Conservation (phyloP, 2,329 filamentous ascomycete genomes). For the Fusarium tanahbumbuense region DNA sequence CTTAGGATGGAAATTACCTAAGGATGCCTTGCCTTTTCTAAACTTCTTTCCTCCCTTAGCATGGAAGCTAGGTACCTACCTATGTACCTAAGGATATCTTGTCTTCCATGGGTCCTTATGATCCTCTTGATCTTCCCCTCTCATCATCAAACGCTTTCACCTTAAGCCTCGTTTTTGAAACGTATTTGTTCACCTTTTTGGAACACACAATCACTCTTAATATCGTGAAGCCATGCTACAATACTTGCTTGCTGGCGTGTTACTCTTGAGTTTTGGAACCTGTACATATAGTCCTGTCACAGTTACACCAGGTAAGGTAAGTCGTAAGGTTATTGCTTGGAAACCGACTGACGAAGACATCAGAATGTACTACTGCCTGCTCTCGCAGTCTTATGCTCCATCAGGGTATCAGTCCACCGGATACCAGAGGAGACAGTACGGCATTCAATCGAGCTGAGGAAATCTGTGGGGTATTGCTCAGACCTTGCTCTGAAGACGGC, state of each 20-base stretch:
- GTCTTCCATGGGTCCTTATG: neutral
- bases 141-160: constrained; percentile 37
- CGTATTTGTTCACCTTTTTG: constrained; percentile 48
- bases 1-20: too few species aligned
- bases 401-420: neutral
- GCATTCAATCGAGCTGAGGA: neutral
- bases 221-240: constrained; percentile 41
- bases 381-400: constrained; percentile 23
- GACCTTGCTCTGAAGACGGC: neutral
- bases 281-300: neutral
- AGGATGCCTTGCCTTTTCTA: too few species aligned
- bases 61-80: neutral
- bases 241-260: constrained; percentile 10
- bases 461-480: neutral
- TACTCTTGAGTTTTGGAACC: constrained; percentile 27
- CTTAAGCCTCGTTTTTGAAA: constrained; percentile 43
- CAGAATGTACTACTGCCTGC: constrained; percentile 38
- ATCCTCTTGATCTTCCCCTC: neutral
- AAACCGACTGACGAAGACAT: constrained; percentile 1
- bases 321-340: too few species aligned
- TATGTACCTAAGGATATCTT: neutral
- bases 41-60: neutral
- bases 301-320: constrained; percentile 26
- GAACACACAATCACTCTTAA: constrained; percentile 29
- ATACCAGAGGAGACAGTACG: neutral